phyloP scores from a whole-genome alignment of 768 basidiomycete species.

The Trametes meyenii region DNA sequence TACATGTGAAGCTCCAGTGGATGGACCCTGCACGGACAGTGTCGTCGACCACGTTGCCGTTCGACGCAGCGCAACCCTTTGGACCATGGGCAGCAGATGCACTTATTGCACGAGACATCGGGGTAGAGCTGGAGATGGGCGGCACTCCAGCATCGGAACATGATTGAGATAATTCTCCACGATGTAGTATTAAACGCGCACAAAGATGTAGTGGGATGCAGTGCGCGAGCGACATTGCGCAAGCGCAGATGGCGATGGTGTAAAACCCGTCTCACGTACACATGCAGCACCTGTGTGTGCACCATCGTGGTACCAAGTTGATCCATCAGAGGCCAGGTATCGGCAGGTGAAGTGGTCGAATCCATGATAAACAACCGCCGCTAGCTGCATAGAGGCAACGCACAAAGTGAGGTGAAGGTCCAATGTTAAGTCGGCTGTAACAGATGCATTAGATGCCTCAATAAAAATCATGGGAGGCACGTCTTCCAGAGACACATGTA shows the following conservation, averaged over 20 bases:
- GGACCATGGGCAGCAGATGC: too few relatives aligned
- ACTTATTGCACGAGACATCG: too few relatives aligned
- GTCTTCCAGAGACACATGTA: too few relatives aligned
- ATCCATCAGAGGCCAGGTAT: neutral
- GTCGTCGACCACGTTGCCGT: too few relatives aligned
- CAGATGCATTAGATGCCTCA: neutral
- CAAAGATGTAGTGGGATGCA: neutral
- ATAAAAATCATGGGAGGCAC: neutral
- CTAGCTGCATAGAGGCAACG: neutral
- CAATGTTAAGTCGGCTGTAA: neutral
- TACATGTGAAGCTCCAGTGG: too few relatives aligned
- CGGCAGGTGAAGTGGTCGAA: neutral
- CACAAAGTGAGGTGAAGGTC: neutral
- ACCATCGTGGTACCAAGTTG: neutral
- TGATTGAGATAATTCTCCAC: too few relatives aligned
- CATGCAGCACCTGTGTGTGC: neutral
- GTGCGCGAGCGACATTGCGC: neutral
- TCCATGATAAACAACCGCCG: neutral
- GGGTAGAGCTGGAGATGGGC: too few relatives aligned
- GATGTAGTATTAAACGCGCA: neutral
- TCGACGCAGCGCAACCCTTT: too few relatives aligned
- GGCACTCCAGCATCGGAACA: too few relatives aligned
- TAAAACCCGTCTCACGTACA: neutral
- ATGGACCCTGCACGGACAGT: too few relatives aligned
- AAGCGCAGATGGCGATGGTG: neutral